These are phyloP conservation scores for Pontederia crassipes DNA, from an alignment of 176 grass and related monocot species.

Conservation along the genomic window DNA sequence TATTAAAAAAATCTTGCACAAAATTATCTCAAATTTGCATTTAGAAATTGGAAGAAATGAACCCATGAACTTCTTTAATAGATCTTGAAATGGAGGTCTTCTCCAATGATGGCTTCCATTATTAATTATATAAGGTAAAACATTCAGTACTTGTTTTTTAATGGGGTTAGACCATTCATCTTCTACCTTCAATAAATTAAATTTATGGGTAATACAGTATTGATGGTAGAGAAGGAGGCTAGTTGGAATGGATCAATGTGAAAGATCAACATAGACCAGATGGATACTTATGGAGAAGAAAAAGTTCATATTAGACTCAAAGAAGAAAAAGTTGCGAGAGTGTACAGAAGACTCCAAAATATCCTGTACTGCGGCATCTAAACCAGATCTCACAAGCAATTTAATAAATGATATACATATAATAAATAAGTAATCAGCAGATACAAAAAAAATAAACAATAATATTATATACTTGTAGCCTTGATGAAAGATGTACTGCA, in stretches of 20 bases:
- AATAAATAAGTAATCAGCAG: not conserved
- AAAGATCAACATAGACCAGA: too few relatives aligned
- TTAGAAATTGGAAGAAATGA: not conserved
- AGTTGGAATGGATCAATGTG: not conserved
- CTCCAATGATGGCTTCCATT: too few relatives aligned
- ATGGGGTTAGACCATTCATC: too few relatives aligned
- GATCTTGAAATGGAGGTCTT: too few relatives aligned
- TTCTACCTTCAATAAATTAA: not conserved
- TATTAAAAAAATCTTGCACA: not conserved
- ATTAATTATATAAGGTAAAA: too few relatives aligned
- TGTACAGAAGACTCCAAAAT: too few relatives aligned
- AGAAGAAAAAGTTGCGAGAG: too few relatives aligned
- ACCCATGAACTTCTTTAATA: too few relatives aligned
- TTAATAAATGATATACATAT: not conserved
- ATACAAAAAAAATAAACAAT: not conserved
- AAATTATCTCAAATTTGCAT: too few relatives aligned
- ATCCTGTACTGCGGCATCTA: too few relatives aligned
- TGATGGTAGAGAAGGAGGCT: not conserved
- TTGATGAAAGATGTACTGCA: constrained; percentile 72
- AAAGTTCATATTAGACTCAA: not conserved
- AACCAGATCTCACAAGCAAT: not conserved
- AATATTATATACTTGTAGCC: constrained; percentile 53
- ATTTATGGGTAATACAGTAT: not conserved
- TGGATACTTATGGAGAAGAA: too few relatives aligned
- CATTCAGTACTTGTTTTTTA: too few relatives aligned